Evolutionary conservation across 2,329 filamentous ascomycete species (phyloP).

Genomic region (Sphaerostilbella broomeana): DNA sequence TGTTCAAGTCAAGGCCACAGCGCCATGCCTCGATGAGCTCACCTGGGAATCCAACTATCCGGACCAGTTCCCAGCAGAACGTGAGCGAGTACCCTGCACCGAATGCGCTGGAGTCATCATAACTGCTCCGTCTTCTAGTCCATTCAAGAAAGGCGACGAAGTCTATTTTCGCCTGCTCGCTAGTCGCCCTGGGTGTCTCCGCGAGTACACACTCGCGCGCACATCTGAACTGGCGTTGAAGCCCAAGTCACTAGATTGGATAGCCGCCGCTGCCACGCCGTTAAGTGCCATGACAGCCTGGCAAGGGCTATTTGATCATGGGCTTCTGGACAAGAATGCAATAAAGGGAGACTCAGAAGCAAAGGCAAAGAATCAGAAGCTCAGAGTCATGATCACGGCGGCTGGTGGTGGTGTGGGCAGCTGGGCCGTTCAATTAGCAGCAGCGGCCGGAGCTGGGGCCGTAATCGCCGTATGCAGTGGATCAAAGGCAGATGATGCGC

Average conservation of each 20-base stretch:
- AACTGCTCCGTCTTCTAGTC: constrained; percentile 20
- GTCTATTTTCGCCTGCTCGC: constrained; percentile 28
- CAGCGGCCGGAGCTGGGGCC: constrained; percentile 27
- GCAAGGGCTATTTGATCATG: constrained; percentile 35
- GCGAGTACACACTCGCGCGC: constrained; percentile 28
- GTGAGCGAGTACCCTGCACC: constrained; percentile 29
- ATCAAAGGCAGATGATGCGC: constrained; percentile 25
- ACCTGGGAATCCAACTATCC: constrained; percentile 24
- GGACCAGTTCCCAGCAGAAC: constrained; percentile 16
- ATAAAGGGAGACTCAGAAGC: constrained; percentile 24
- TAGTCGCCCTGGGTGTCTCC: constrained; percentile 22
- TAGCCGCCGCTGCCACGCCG: constrained; percentile 31
- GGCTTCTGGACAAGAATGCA: constrained; percentile 23
- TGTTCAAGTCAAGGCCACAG: constrained; percentile 27
- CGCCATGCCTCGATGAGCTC: constrained; percentile 28
- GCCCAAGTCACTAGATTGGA: constrained; percentile 27
- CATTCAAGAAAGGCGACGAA: constrained; percentile 30
- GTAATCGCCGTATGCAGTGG: constrained; percentile 29
- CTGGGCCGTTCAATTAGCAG: constrained; percentile 34
- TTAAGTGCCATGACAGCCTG: constrained; percentile 36
- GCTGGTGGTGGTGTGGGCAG: constrained; percentile 34
- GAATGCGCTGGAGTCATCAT: constrained; percentile 36
- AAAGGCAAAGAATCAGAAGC: constrained; percentile 20
- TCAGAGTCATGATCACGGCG: constrained; percentile 33
- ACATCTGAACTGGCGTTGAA: constrained; percentile 29